Evolutionary conservation across 306 rosid genomes (phyloP), one percentile per base, ranked within the genome.

Genomic region (Glycine latifolia): DNA sequence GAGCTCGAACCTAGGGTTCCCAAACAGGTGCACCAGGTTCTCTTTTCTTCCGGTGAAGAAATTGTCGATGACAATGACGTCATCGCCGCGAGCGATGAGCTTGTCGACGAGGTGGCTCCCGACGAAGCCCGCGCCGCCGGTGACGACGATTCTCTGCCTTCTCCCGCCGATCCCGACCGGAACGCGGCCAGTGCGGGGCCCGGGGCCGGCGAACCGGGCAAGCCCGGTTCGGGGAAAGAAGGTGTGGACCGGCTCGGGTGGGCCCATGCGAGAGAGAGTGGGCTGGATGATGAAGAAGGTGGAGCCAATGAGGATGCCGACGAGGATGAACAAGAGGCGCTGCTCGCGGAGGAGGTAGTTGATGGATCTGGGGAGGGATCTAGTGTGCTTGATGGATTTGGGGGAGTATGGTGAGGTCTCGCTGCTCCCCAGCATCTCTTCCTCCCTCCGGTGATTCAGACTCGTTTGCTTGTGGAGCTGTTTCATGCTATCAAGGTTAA

Each of bases 281-380:
- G 99, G 97, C 72, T 96, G 98, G 41, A 96, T 80, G 59, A 92
- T 86, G 91, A 96, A 96, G 71, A 96, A 96, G 0, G 97, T 90
- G 62, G 99, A 93, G 13, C 98, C 97, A 46, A 96, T 96, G 5
- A 96, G 80, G 43, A 96, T 93, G 0, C 98, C 97, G 26, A 96
- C 84, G 13, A 96, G 86, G 68, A 93, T 90, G 73, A 96, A 96
- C 73, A 96, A 89, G 17, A 96, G 97, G 47, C 99, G 82, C 85
- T 96, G 99, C 26, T 96, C 99, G 26, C 86, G 81, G 62, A 96
- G 76, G 33, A 93, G 86, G 76, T 96, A 96, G 81, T 88, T 92
- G 76, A 96, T 90, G 78, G 98, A 92, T 91, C 98, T 82, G 8
- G 99, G 97, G 20, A 95, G 98, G 31, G 98, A 88, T 89, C 97